These are phyloP conservation scores for Porogramme epimiltina DNA, from an alignment of 1,284 basidiomycete species.

Conservation along the genomic window DNA sequence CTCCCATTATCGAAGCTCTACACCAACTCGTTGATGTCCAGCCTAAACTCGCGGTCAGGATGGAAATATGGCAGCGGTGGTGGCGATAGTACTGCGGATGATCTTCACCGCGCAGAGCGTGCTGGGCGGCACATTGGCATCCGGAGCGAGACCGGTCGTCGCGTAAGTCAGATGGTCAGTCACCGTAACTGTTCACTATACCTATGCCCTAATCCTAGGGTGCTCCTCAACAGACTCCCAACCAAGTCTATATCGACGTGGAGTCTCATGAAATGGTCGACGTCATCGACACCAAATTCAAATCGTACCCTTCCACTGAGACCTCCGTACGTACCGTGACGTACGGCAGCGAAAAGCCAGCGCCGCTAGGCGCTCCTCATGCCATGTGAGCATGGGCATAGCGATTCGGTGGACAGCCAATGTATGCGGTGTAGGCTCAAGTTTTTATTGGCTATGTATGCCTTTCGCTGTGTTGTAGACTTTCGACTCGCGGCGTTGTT, in stretches of 20 bases:
- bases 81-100: conserved; percentile 16
- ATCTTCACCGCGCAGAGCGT: conserved; percentile 9
- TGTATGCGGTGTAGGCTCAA: too few relatives aligned
- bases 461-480: too few relatives aligned
- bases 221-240: conserved; percentile 22
- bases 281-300: conserved; percentile 21
- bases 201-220: too few relatives aligned
- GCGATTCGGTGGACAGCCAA: conserved; percentile 3
- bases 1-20: conserved; percentile 36
- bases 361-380: too few relatives aligned
- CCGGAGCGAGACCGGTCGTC: conserved; percentile 19
- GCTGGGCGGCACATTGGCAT: conserved; percentile 10
- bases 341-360: too few relatives aligned
- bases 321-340: too few relatives aligned
- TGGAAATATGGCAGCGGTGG: conserved; percentile 31
- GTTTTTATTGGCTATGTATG: too few relatives aligned
- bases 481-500: too few relatives aligned
- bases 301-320: too few relatives aligned
- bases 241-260: conserved; percentile 35
- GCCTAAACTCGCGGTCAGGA: conserved; percentile 35
- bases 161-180: conserved; percentile 23
- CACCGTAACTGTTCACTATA: too few relatives aligned
- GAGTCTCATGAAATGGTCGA: conserved; percentile 35
- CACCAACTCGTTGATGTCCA: conserved; percentile 37
- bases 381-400: too few relatives aligned